Conservation (phyloP, 2,329 filamentous ascomycete species). For the Zasmidium citrigriseum region DNA sequence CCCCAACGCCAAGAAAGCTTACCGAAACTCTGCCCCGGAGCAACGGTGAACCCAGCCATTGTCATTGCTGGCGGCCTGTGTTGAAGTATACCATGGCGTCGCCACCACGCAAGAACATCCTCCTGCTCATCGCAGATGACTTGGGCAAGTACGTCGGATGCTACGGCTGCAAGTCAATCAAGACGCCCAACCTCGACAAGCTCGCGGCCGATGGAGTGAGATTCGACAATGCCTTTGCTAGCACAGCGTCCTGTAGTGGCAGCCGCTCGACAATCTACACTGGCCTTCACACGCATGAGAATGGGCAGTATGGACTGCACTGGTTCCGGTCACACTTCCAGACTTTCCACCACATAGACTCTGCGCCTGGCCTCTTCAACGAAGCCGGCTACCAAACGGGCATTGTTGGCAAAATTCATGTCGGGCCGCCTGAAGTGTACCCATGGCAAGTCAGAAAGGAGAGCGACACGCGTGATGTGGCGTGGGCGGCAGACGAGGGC, state of each 20-base stretch:
- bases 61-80: too few species aligned
- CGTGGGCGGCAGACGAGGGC: slow-evolving; percentile 41
- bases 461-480: slow-evolving; percentile 48
- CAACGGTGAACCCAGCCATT: too few species aligned
- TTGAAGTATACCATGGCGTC: not conserved
- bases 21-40: too few species aligned
- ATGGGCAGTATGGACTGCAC: slow-evolving; percentile 50
- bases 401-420: slow-evolving; percentile 53
- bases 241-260: slow-evolving; percentile 52
- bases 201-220: slow-evolving; percentile 41
- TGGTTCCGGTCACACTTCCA: slow-evolving; percentile 44
- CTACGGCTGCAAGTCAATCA: slow-evolving; percentile 34
- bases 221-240: slow-evolving; percentile 47
- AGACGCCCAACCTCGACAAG: slow-evolving; percentile 45
- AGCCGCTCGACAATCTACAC: slow-evolving; percentile 53
- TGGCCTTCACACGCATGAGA: slow-evolving; percentile 52
- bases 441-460: slow-evolving; percentile 46
- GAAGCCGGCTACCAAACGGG: slow-evolving; percentile 47
- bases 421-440: slow-evolving; percentile 44
- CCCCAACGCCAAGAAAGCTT: too few species aligned
- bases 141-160: slow-evolving; percentile 42
- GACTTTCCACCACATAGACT: slow-evolving; percentile 48
- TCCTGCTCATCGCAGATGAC: slow-evolving; percentile 48
- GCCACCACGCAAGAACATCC: slow-evolving; percentile 24
- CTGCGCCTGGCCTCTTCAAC: slow-evolving; percentile 43